These are phyloP conservation scores for Middelhovenomyces tepae DNA, from an alignment of 805 yeast genomes.

Conservation along the genomic window DNA sequence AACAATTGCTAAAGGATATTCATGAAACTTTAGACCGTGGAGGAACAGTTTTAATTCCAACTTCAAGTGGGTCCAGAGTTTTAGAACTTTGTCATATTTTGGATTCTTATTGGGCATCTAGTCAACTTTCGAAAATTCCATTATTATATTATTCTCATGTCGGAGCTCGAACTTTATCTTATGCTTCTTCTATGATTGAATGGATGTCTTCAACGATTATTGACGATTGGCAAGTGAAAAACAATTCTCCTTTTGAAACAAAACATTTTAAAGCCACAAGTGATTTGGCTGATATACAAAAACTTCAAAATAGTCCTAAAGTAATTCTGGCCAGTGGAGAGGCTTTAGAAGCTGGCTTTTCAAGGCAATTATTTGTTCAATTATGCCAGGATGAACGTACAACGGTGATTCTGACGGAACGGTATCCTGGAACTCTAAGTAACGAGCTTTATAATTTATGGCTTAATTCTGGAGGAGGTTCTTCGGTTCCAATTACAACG, in stretches of 20 bases:
- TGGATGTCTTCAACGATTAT: constrained; percentile 92
- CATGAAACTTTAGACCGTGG: constrained; percentile 62
- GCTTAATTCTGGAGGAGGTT: constrained; percentile 3
- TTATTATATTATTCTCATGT: constrained; percentile 69
- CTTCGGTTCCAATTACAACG: constrained; percentile 9
- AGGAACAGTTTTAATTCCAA: constrained; percentile 77
- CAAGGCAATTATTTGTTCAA: constrained; percentile 31
- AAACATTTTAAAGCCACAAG: constrained; percentile 48
- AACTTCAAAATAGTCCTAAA: constrained; percentile 42
- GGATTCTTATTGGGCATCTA: constrained; percentile 52
- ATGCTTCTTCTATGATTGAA: constrained; percentile 84
- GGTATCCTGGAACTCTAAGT: constrained; percentile 41
- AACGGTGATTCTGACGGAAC: constrained; percentile 69
- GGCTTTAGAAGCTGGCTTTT: constrained; percentile 48
- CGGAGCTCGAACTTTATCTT: constrained; percentile 66
- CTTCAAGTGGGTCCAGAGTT: constrained; percentile 70
- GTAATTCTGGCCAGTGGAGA: constrained; percentile 71
- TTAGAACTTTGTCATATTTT: constrained; percentile 67
- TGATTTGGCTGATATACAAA: constrained; percentile 41
- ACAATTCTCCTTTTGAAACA: constrained; percentile 72
- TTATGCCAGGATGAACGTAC: constrained; percentile 58
- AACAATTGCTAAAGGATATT: constrained; percentile 52
- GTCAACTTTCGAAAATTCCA: constrained; percentile 42
- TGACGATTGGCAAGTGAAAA: constrained; percentile 71
- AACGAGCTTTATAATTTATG: constrained; percentile 36